Percentiles rank a stretch among this genome's conserved stretches.
Conservation (phyloP, 2,329 filamentous ascomycete species). For the Metarhizium sp. region DNA sequence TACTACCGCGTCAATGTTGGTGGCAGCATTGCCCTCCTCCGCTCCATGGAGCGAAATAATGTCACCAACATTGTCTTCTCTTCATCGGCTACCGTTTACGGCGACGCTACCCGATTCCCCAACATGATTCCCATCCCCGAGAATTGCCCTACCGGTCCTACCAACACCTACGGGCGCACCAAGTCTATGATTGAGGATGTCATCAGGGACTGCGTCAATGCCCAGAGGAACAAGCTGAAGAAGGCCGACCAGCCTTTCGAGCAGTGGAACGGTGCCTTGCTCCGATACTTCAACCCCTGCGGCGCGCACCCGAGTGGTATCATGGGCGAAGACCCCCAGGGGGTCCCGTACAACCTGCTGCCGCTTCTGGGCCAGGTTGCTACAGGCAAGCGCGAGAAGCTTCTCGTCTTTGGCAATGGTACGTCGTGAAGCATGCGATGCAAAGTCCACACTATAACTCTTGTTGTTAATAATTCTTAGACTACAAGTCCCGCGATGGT, state of each 20-base stretch:
- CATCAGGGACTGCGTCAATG: conserved; percentile 83
- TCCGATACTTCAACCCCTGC: conserved; percentile 97
- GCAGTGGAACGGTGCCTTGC: conserved; percentile 85
- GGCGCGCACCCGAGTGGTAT: conserved; percentile 90
- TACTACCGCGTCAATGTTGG: conserved; percentile 97
- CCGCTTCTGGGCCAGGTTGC: conserved; percentile 93
- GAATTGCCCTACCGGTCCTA: conserved; percentile 89
- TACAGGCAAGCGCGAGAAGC: conserved; percentile 87
- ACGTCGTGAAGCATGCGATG: conserved; percentile 23
- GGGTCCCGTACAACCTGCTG: conserved; percentile 90
- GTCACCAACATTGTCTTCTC: conserved; percentile 98
- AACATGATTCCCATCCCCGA: conserved; percentile 99
- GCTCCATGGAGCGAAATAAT: conserved; percentile 80
- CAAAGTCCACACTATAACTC: background rate
- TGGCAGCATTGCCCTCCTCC: conserved; percentile 79
- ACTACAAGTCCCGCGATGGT: conserved; percentile 84
- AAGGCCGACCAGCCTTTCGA: conserved; percentile 70
- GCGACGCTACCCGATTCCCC: conserved; percentile 88
- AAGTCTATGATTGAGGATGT: conserved; percentile 87
- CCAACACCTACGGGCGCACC: conserved; percentile 95
- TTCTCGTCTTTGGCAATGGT: conserved; percentile 92
- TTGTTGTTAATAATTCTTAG: conserved; percentile 33
- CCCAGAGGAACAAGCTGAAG: conserved; percentile 72
- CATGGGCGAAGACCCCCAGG: conserved; percentile 97
- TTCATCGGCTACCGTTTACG: conserved; percentile 95